Evolutionary conservation across 176 grass and related monocot species (phyloP).

Genomic region (sorghum (Sorghum bicolor)): DNA sequence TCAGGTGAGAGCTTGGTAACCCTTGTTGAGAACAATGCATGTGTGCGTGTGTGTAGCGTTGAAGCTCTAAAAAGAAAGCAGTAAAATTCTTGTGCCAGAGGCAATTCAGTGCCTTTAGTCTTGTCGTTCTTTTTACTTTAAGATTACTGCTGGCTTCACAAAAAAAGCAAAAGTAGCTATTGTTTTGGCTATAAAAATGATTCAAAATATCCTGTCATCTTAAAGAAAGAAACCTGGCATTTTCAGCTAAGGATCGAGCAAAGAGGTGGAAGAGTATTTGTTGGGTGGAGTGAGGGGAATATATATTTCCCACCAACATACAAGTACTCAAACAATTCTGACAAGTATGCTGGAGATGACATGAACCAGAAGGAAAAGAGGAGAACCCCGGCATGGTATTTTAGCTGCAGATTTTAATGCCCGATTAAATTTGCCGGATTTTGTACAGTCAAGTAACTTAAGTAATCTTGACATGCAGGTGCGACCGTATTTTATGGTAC

Average conservation of each 20-base stretch:
- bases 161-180: conserved; percentile 33
- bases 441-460: conserved; percentile 15
- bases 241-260: conserved; percentile 86
- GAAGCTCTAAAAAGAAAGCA: conserved; percentile 47
- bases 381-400: conserved; percentile 92
- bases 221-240: conserved; percentile 8
- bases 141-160: conserved; percentile 26
- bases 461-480: conserved; percentile 40
- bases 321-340: conserved; percentile 97
- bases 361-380: conserved; percentile 85
- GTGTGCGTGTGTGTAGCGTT: conserved; percentile 24
- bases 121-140: conserved; percentile 50
- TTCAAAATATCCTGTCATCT: conserved; percentile 17
- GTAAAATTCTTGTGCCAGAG: conserved; percentile 42
- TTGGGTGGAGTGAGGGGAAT: conserved; percentile 81
- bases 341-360: conserved; percentile 86
- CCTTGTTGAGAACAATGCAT: conserved; percentile 18
- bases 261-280: conserved; percentile 82
- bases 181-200: conserved; percentile 28
- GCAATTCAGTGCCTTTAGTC: conserved; percentile 42
- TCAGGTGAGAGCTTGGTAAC: conserved; percentile 64
- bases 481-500: conserved; percentile 93
- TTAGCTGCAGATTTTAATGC: background rate
- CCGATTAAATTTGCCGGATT: background rate
- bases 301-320: conserved; percentile 98